Base-by-base conservation (phyloP, 768 basidiomycete species). In the Pleurotus citrinopileatus region DNA sequence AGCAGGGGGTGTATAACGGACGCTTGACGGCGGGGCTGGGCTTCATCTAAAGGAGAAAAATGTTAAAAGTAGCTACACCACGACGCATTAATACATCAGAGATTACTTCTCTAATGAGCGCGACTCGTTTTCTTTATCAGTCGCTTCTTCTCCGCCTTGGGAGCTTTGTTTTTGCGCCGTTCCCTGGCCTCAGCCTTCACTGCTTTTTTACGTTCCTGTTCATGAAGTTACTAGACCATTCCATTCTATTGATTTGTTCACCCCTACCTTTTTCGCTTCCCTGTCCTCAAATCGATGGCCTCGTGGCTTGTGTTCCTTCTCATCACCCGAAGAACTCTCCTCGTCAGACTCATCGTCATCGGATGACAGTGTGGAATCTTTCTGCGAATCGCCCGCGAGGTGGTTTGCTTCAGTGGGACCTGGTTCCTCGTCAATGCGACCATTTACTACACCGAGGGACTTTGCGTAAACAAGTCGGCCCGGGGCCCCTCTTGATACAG, bases 271-370 rank as follows among this genome's bases (percentile, higher is more conserved):
- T 72, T 96, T 98, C 0, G 79, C 85, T 22, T 94, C 91, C 55
- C 83, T 84, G 64, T 97, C 94, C 73, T 98, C 96, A 61, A 95
- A 87, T 57, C 91, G 82, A 71, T 97, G 95, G 1, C 97, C 95
- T 59, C 90, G 75, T 25, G 88, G 87, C 55, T 67, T 78, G 53
- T 78, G 82, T 58, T 87, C 85, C 28, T 67, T 67, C 20, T 65
- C 72, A 13, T 60, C 70, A 22, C 67, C 76, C 17, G 38, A 40
- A 17, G 67, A 67, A 28, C 67, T 68, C 42, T 67, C 72, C 17
- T 66, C 66, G 15, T 67, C 68, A 22, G 59, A 66, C 23, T 70
- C 70, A 29, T 53, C 61, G 22, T 65, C 66, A 17, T 62, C 60
- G 20, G 20, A 47, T 37, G 23, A 46, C 63, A 53, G 22, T 58